Evolutionary conservation across 768 basidiomycete genomes (phyloP).

Genomic region (Pholiota conissans): DNA sequence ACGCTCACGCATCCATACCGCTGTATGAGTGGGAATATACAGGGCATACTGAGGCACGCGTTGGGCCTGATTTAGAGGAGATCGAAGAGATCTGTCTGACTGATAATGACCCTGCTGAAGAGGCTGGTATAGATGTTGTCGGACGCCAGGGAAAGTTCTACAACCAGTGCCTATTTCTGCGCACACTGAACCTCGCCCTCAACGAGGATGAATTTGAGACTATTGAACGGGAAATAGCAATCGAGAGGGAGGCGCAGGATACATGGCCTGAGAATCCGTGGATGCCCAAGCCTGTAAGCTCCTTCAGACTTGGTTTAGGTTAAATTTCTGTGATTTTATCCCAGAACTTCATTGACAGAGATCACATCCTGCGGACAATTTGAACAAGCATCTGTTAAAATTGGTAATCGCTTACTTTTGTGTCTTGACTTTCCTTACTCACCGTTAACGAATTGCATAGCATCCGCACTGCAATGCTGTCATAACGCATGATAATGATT

Average conservation of each 20-base stretch:
- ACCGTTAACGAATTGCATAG: background rate
- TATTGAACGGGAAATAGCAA: background rate
- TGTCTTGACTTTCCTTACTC: background rate
- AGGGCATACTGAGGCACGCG: conserved; percentile 12
- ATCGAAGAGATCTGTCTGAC: too few species aligned
- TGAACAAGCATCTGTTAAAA: too few species aligned
- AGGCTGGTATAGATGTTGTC: too few species aligned
- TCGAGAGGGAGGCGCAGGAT: background rate
- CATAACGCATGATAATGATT: background rate
- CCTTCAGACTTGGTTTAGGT: too few species aligned
- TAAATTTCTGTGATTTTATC: too few species aligned
- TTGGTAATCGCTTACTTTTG: background rate
- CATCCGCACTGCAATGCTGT: background rate
- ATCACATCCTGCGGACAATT: too few species aligned
- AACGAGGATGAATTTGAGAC: background rate
- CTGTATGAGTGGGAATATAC: conserved; percentile 16
- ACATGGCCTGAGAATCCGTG: too few species aligned
- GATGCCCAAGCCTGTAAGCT: too few species aligned
- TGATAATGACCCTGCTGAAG: too few species aligned
- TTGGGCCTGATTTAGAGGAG: conserved; percentile 8
- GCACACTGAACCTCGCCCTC: conserved; percentile 11
- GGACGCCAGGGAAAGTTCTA: background rate
- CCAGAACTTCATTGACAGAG: too few species aligned
- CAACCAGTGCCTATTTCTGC: conserved; percentile 12
- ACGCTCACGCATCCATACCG: background rate